These are phyloP conservation scores for Epichloe brachyelytri DNA, from an alignment of 2,329 filamentous ascomycete species.

Conservation along the genomic window DNA sequence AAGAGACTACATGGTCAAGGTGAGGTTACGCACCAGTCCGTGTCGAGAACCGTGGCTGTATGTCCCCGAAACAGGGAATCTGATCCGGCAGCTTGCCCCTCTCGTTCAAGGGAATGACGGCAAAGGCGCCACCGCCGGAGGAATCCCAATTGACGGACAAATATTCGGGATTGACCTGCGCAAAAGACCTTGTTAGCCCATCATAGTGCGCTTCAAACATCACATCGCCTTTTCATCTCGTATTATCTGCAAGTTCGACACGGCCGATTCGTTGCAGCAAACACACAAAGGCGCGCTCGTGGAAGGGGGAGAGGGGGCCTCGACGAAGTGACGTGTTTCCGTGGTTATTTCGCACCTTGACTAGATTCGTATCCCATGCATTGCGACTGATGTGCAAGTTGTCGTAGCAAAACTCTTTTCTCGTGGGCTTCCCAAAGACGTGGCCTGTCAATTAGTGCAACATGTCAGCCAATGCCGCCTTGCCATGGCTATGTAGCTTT, in stretches of 20 bases:
- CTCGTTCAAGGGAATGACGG: slow-evolving; percentile 84
- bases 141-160: slow-evolving; percentile 98
- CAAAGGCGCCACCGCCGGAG: slow-evolving; percentile 89
- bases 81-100: slow-evolving; percentile 82
- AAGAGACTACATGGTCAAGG: neutral
- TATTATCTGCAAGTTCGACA: neutral
- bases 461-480: neutral
- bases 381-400: slow-evolving; percentile 95
- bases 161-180: slow-evolving; percentile 84
- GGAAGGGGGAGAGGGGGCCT: too few relatives aligned
- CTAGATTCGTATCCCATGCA: slow-evolving; percentile 97
- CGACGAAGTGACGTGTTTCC: neutral
- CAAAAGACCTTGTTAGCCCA: slow-evolving; percentile 7
- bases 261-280: neutral
- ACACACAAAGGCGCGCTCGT: too few relatives aligned
- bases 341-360: slow-evolving; percentile 58
- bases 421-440: slow-evolving; percentile 90
- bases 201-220: neutral
- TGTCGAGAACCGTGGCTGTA: slow-evolving; percentile 90
- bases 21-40: slow-evolving; percentile 60
- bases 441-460: slow-evolving; percentile 50
- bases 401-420: slow-evolving; percentile 98
- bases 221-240: neutral
- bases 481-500: neutral
- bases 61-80: slow-evolving; percentile 94